Evolutionary conservation across 2,329 filamentous ascomycete species (phyloP), one percentile per base, ranked within the genome.

Genomic region (Ceratocystis diversiconidia): DNA sequence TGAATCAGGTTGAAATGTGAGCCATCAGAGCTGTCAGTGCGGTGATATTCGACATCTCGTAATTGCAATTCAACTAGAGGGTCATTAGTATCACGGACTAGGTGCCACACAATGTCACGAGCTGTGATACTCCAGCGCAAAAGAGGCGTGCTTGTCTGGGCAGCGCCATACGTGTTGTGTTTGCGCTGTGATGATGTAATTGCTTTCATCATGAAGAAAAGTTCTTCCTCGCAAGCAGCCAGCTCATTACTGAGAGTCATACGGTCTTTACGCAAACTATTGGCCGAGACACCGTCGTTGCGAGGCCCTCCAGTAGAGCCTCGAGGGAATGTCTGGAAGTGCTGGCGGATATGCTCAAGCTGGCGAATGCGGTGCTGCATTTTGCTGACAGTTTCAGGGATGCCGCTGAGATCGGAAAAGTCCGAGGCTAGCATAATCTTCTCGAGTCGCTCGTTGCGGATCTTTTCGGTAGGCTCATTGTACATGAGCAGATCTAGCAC

Each of bases 171-270:
- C 84, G 62, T 84, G 36, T 41, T 41, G 69, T 85, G 86, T 73
- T 92, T 94, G 67, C 91, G 82, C 75, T 99, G 94, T 4, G 92
- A 95, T 2, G 91, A 95, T 1, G 94, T 99, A 73, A 99, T 99
- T 48, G 94, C 95, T 72, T 99, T 97, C 94, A 99, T 97, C 79
- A 99, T 89, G 77, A 99, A 99, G 80, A 99, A 99, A 7, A 99
- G 77, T 74, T 99, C 95, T 71, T 99, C 94, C 74, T 97, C 94
- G 72, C 90, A 96, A 22, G 85, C 85, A 8, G 90, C 84, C 62
- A 99, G 79, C 73, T 99, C 94, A 63, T 89, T 87, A 73, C 99
- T 94, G 55, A 99, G 81, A n/a, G 86, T 78, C 67, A 96, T 80
- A 43, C 91, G 85, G 73, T 97, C 92, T 72, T 94, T 85, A 92